These are phyloP conservation scores for Ceratopteris richardii DNA, from an alignment of 75 land plant species.

Conservation along the genomic window DNA sequence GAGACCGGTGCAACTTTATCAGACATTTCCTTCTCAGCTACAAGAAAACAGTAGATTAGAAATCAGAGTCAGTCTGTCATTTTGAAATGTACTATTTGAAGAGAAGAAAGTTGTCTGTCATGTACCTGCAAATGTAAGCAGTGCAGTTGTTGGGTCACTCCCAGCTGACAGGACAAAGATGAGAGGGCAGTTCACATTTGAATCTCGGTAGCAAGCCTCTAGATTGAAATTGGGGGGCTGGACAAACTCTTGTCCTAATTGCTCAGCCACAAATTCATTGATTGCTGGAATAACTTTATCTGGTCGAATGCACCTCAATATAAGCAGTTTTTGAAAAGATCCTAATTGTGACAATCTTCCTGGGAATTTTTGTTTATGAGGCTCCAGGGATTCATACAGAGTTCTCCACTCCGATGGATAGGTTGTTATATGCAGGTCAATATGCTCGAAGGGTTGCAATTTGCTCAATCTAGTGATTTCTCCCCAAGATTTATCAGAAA, in stretches of 20 bases:
- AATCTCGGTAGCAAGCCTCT: conserved; percentile 31
- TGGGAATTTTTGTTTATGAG: conserved; percentile 22
- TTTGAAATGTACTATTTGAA: too few species aligned
- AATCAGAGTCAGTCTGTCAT: too few species aligned
- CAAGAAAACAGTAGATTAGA: background rate
- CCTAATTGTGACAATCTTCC: conserved; percentile 8
- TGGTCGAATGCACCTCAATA: conserved; percentile 28
- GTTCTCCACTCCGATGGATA: conserved; percentile 19
- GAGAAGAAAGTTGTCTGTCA: background rate
- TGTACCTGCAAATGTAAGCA: conserved; percentile 33
- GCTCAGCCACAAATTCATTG: conserved; percentile 26
- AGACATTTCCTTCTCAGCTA: conserved; percentile 32
- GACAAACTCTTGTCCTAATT: conserved; percentile 31
- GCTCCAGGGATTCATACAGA: conserved; percentile 22
- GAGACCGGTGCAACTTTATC: conserved; percentile 29
- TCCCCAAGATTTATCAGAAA: conserved; percentile 29
- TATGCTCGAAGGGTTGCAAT: conserved; percentile 10
- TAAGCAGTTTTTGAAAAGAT: conserved; percentile 22
- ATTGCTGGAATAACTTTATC: conserved; percentile 37
- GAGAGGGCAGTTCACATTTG: conserved; percentile 30
- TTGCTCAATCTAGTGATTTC: conserved; percentile 21
- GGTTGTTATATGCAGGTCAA: conserved; percentile 11
- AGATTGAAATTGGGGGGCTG: conserved; percentile 30
- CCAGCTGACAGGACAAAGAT: conserved; percentile 36
- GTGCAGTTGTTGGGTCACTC: conserved; percentile 34